These are phyloP conservation scores for Phytopythium mirpurense DNA, from an alignment of 352 stramenopile species.

Conservation along the genomic window DNA sequence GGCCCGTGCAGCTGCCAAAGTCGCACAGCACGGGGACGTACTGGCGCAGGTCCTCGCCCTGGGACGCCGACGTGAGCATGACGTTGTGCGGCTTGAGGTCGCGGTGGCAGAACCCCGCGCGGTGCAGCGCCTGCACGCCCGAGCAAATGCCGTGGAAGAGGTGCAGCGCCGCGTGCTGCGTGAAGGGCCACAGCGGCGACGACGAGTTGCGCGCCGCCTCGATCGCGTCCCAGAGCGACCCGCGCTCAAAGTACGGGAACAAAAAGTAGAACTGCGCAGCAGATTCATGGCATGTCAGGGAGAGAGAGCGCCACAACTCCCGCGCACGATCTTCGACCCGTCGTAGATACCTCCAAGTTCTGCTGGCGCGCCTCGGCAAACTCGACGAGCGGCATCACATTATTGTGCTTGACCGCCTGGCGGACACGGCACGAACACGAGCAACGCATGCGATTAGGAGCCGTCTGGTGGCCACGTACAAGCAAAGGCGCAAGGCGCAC, in stretches of 20 bases:
- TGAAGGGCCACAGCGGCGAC: slow-evolving; percentile 80
- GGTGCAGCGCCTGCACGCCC: slow-evolving; percentile 68
- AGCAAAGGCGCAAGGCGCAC: slow-evolving; percentile 21
- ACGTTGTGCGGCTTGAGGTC: slow-evolving; percentile 87
- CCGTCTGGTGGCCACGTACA: no score
- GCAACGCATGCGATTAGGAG: no score
- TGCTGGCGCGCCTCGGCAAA: slow-evolving; percentile 66
- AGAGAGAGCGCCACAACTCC: no score
- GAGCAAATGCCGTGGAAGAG: slow-evolving; percentile 84
- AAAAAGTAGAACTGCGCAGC: slow-evolving; percentile 70
- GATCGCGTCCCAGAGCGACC: slow-evolving; percentile 79
- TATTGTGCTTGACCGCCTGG: slow-evolving; percentile 74
- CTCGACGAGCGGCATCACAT: slow-evolving; percentile 75
- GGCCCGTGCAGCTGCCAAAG: slow-evolving; percentile 76
- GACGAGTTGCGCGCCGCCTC: slow-evolving; percentile 52
- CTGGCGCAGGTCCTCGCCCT: slow-evolving; percentile 58
- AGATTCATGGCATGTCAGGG: background rate
- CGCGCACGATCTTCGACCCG: no score
- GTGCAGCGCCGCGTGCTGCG: slow-evolving; percentile 70
- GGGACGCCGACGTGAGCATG: slow-evolving; percentile 58
- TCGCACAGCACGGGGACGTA: slow-evolving; percentile 82
- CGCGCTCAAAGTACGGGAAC: slow-evolving; percentile 80
- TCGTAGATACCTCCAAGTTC: slow-evolving; percentile 79
- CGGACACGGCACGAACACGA: background rate
- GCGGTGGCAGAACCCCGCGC: slow-evolving; percentile 75